These are phyloP conservation scores for Microthlaspi erraticum DNA, from an alignment of 345 rosid genomes.

Conservation along the genomic window DNA sequence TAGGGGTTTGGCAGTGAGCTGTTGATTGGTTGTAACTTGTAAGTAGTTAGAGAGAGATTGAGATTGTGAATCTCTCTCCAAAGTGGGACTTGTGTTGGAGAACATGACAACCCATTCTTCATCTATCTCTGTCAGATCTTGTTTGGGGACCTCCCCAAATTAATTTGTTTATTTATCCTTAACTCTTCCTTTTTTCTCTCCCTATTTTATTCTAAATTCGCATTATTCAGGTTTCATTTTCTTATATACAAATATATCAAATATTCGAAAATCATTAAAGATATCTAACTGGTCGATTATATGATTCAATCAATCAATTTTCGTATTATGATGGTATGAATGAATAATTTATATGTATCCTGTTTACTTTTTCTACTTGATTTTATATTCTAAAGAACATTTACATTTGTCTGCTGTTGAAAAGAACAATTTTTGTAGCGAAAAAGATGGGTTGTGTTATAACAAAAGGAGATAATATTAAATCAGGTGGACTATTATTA, in stretches of 20 bases:
- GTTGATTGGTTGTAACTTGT: constrained; percentile 47
- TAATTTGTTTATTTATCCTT: constrained; percentile 36
- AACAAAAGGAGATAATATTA: constrained; percentile 30
- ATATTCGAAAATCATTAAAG: constrained; percentile 31
- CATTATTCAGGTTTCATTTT: constrained; percentile 8
- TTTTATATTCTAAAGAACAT: constrained; percentile 29
- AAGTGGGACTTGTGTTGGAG: constrained; percentile 51
- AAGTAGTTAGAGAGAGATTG: constrained; percentile 35
- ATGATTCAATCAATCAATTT: constrained; percentile 38
- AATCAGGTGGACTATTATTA: constrained; percentile 31
- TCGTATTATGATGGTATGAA: constrained; percentile 28
- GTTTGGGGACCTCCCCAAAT: constrained; percentile 37
- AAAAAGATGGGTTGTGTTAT: constrained; percentile 33
- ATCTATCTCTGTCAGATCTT: constrained; percentile 48
- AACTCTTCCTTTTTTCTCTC: background rate
- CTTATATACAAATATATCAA: background rate
- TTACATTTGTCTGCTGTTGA: constrained; percentile 17
- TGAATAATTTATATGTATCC: constrained; percentile 5
- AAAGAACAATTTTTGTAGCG: constrained; percentile 17
- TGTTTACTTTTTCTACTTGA: constrained; percentile 32
- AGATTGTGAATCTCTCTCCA: constrained; percentile 6
- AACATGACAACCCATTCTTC: constrained; percentile 50
- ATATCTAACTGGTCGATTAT: constrained; percentile 36
- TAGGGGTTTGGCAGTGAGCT: constrained; percentile 39
- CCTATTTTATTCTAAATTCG: background rate